Evolutionary conservation across 202 grass and related monocot species (phyloP), one percentile per base, ranked within the genome.

Genomic region (Saccharum hybrid): DNA sequence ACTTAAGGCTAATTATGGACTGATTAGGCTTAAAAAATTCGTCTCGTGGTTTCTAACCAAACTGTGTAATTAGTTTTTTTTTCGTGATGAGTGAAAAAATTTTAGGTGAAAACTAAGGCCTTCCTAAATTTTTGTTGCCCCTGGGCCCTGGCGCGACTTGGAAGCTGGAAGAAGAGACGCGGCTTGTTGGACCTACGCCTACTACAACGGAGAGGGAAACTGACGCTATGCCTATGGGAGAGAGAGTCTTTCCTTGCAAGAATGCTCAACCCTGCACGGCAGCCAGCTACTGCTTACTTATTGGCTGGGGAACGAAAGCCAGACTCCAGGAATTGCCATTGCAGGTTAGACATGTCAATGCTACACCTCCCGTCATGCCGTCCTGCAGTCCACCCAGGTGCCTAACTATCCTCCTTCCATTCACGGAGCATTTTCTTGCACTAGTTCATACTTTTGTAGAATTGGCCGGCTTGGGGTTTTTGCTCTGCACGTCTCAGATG

Each of bases 241-340:
- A 3, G 42, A 43, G 42, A 15, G 45, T 62, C n/a, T 62, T 79
- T 82, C 54, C 88, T 82, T 90, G 83, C 45, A 86, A 86, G 88
- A 82, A 52, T 79, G 59, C 21, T 82, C 79, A 63, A 86, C 79
- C 43, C 66, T n/a, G 69, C 84, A 30, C 66, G 42, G 63, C 70
- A 72, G 68, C 71, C 26, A 30, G 1, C 49, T 64, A 36, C 23
- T 28, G 28, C 28, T 37, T 90, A 83, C 80, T 90, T 86, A 90
- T 90, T 83, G 62, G 69, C 84, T 19, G 52, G 12, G 49, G 11
- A 78, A 34, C 45, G 48, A 51, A 73, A 26, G 9, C 8, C 26
- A 13, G 45, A 39, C 6, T 0, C 68, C 2, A 41, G 41, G 28
- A 41, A 39, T 62, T 9, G n/a, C 41, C 63, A 13, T n/a, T 12